Base-by-base conservation (phyloP, 2,329 filamentous ascomycete genomes). In the Penicillium sp. region DNA sequence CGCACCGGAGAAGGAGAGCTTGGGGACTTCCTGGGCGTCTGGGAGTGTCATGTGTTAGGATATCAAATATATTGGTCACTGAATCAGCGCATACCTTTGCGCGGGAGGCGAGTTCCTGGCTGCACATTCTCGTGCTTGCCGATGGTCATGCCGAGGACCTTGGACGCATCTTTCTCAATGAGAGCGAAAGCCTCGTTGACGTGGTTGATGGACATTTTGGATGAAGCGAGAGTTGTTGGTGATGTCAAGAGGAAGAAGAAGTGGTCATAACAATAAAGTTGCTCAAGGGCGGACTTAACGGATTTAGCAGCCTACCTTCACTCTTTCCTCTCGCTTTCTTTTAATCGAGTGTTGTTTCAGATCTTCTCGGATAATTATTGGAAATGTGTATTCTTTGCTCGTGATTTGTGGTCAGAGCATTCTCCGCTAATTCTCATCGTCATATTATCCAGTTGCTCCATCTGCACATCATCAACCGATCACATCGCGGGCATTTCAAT, bases 61-160 rank as follows among this genome's bases (percentile, higher is more conserved):
- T 27, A 27, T 27, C 24, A 27, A 27, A 6, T 18, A 27, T 8
- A 27, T 27, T 27, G 4, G 24, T 27, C 24, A 6, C 24, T 27
- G 24, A 8, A 27, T 27, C 18, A 18, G 8, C 5, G 7, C 8
- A 10, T 54, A 73, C 73, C 67, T 9, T 61, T 64, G 55, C 65
- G 69, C 14, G 70, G 65, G 16, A 75, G 62, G 14, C 66, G 70
- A 18, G 66, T 56, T 14, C 69, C 70, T 5, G 71, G 65, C 24
- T 64, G 61, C 43, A 72, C 60, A 32, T 60, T 60, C 24, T 61
- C 43, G 11, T 70, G 57, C 7, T 45, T 52, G n/a, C 65, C 65
- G 16, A 73, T 46, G 10, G 44, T 66, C 43, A 75, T 47, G n/a
- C 63, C 66, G 3, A 75, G 60, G 13, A 72, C 22, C 46, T 73